phyloP scores from a whole-genome alignment of 2,329 filamentous ascomycete genomes.

The Blumeria graminis region DNA sequence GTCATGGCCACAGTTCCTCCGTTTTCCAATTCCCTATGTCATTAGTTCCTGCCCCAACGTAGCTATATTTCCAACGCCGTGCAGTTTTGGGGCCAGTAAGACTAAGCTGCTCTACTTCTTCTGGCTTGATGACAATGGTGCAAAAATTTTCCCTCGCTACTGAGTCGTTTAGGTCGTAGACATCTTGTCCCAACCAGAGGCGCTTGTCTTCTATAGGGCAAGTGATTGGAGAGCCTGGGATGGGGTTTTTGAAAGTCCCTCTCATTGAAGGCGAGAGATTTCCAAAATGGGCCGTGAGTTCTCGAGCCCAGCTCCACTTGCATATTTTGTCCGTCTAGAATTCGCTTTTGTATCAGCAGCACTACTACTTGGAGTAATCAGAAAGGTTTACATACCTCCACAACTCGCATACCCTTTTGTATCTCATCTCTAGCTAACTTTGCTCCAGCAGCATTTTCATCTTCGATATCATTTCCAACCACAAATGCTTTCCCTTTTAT shows the following conservation, averaged over 20 bases:
- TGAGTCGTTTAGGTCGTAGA: constrained; percentile 34
- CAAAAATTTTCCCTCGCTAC: constrained; percentile 42
- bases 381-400: constrained; percentile 8
- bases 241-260: constrained; percentile 43
- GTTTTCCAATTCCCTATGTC: constrained; percentile 23
- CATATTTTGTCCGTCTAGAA: constrained; percentile 10
- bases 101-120: constrained; percentile 39
- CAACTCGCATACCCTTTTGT: constrained; percentile 34
- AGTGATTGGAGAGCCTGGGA: constrained; percentile 36
- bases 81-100: constrained; percentile 30
- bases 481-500: constrained; percentile 55
- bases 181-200: constrained; percentile 31
- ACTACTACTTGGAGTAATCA: background rate
- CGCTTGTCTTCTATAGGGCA: constrained; percentile 21
- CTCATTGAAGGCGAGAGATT: constrained; percentile 66
- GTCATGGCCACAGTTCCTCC: constrained; percentile 15
- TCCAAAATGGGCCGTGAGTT: constrained; percentile 73
- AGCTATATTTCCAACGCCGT: constrained; percentile 33
- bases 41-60: constrained; percentile 19
- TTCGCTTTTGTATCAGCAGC: background rate
- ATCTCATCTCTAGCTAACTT: constrained; percentile 35
- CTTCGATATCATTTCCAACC: constrained; percentile 42
- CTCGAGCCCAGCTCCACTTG: constrained; percentile 46
- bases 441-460: constrained; percentile 25
- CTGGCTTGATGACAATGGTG: constrained; percentile 65